A percentile compares a stretch with the other conserved stretches of the same genome.
Evolutionary conservation across 148 eudicot species (phyloP).

Genomic region (Camellia sinensis): DNA sequence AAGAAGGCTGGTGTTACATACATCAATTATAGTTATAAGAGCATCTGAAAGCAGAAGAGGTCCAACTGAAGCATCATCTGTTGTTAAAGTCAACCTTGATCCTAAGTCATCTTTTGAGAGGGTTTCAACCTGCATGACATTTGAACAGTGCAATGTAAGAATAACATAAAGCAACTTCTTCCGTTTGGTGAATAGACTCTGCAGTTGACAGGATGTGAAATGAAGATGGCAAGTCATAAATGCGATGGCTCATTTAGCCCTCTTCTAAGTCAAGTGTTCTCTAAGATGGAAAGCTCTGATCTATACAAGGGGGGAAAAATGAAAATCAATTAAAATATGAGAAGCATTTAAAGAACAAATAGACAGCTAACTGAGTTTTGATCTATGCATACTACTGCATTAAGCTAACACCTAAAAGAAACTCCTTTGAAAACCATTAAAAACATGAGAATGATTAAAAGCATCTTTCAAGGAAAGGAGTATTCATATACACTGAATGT

Average conservation of each 20-base stretch:
- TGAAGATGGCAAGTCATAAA: neutral
- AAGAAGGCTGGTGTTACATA: conserved; percentile 30
- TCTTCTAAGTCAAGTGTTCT: neutral
- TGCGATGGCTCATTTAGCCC: neutral
- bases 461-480: too few relatives aligned
- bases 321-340: neutral
- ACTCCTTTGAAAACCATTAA: too few relatives aligned
- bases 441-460: too few relatives aligned
- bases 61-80: conserved; percentile 69
- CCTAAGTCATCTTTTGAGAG: conserved; percentile 86
- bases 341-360: neutral
- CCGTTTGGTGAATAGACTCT: neutral
- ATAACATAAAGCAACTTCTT: neutral
- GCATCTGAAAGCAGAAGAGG: conserved; percentile 76
- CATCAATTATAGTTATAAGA: conserved; percentile 82
- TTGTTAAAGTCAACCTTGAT: conserved; percentile 72
- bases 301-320: neutral
- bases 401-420: neutral
- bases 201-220: neutral
- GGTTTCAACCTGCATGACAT: conserved; percentile 69
- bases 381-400: neutral
- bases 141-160: neutral
- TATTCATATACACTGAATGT: too few relatives aligned
- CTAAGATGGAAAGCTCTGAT: neutral
- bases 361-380: neutral